Percentiles rank a stretch among this genome's conserved stretches.
Evolutionary conservation across 78 protist species (phyloP).

Genomic region (Chrysochromulina parva): DNA sequence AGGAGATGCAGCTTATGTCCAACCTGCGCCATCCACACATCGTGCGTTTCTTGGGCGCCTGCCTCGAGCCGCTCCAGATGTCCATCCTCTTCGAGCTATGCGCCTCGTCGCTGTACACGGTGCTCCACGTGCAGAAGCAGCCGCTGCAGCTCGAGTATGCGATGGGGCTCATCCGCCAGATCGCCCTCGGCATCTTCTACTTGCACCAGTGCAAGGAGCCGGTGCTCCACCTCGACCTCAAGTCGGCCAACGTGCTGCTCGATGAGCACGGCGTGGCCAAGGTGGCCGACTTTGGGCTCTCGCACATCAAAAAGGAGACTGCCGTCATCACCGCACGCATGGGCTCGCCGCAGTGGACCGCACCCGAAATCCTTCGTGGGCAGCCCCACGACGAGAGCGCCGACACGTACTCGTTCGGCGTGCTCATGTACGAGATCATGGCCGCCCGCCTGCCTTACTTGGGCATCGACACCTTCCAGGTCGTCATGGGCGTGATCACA

Average conservation of each 20-base stretch:
- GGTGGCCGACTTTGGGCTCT: conserved; percentile 73
- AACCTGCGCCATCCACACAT: conserved; percentile 29
- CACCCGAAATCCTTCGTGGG: conserved; percentile 57
- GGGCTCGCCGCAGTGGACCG: conserved; percentile 58
- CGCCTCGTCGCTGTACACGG: not conserved
- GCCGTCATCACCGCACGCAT: not conserved
- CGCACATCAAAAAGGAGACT: not conserved
- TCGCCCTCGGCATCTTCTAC: conserved; percentile 65
- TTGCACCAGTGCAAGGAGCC: conserved; percentile 61
- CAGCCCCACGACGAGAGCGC: conserved; percentile 26
- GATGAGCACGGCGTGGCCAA: conserved; percentile 55
- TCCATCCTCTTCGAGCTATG: conserved; percentile 25
- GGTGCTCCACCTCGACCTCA: conserved; percentile 73
- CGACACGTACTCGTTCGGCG: conserved; percentile 58
- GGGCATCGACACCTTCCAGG: not conserved
- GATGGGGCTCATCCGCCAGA: conserved; percentile 15
- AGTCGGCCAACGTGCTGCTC: conserved; percentile 66
- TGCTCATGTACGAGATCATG: conserved; percentile 51
- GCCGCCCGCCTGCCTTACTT: conserved; percentile 35
- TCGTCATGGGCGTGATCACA: conserved; percentile 12
- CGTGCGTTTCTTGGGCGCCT: conserved; percentile 43
- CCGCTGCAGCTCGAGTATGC: too few species aligned
- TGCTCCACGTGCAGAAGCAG: not conserved
- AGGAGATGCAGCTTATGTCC: conserved; percentile 5
- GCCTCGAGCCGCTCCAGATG: not conserved